Base-by-base conservation (phyloP, 73 alveolate species). In the Paramecium caudatum region DNA sequence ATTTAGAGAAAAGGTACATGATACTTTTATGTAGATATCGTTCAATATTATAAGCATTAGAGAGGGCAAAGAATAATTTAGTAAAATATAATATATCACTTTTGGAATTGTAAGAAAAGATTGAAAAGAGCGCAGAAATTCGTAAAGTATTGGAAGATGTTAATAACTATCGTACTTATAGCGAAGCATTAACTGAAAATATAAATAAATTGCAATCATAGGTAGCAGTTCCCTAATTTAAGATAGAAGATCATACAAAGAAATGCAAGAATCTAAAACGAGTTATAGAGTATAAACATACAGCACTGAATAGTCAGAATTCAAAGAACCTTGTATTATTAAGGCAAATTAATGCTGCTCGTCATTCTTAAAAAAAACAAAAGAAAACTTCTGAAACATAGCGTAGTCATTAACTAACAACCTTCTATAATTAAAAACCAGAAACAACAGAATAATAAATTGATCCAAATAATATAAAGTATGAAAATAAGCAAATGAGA, bases 21-120 rank as follows among this genome's bases (percentile, higher is more conserved):
- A 12, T 19, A 17, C 19, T 21, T 41, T 74, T 17, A 9, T 39
- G 36, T 4, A 74, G 88, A 74, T 74, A 74, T 74, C 47, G 47
- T 21, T 23, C 62, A 1, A 41, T 74, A 9, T 39, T 74, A 1
- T 13, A 30, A 41, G 88, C 88, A 13, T 41, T 74, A 2, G 88
- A 74, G 33, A 74, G 88, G 32, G 88, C 88, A 10, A 74, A 74
- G 68, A 74, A 74, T 19, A 74, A 74, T 25, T 74, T 27, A 19
- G 19, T 74, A 8, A 36, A 37, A 27, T 74, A 37, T 39, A 74
- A 37, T 74, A 21, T 41, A 39, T 27, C 55, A n/a, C 32, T 74
- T 16, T 39, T 27, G 68, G 47, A 74, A 27, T 74, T 74, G 10
- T 13, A 74, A 37, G 88, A 74, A 5, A 27, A 30, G 43, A 74